Evolutionary conservation across 129 eudicot species (phyloP), one percentile per base, ranked within the genome.

Genomic region (Arctium minus): DNA sequence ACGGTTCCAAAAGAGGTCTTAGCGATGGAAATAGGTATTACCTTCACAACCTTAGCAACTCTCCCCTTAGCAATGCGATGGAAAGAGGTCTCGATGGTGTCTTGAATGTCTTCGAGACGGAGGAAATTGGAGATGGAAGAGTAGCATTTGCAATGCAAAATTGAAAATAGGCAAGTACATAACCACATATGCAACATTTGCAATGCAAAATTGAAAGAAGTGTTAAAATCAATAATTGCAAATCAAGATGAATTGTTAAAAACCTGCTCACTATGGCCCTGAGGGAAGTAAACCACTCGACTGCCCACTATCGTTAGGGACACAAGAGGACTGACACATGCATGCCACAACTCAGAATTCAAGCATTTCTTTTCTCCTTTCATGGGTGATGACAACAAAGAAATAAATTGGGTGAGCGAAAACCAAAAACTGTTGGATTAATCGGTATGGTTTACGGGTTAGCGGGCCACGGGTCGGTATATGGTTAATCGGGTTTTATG

Each of bases 261-360:
- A 74, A 96, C 99, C 99, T 96, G 99, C 88, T 96, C 99, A 82
- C 99, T 96, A 56, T 96, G 99, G 76, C 99, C 99, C 91, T 96
- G 99, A 70, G 99, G 99, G 81, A 96, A 93, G 96, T 96, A 96
- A 86, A 96, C 98, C 50, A 93, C 99, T 17, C 98, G 95, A 72
- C 97, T 93, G 75, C 98, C 96, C 0, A 92, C 89, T 0, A 87
- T 89, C 12, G 99, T 97, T 62, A 96, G 90, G 68, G 96, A 91
- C 82, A 96, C 99, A 77, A 96, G 88, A 75, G 99, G 99, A 76
- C 99, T 98, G 71, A 98, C 98, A 88, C 99, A 96, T 17, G 99
- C 99, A 88, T 96, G 99, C 99, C 99, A 96, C 56, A 96, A 88
- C 84, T 96, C 99, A 11, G 99, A 96, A 87, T 96, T 96, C 97